Conservation (phyloP, 2,329 filamentous ascomycete genomes). For the Ceratocystis albifundus region DNA sequence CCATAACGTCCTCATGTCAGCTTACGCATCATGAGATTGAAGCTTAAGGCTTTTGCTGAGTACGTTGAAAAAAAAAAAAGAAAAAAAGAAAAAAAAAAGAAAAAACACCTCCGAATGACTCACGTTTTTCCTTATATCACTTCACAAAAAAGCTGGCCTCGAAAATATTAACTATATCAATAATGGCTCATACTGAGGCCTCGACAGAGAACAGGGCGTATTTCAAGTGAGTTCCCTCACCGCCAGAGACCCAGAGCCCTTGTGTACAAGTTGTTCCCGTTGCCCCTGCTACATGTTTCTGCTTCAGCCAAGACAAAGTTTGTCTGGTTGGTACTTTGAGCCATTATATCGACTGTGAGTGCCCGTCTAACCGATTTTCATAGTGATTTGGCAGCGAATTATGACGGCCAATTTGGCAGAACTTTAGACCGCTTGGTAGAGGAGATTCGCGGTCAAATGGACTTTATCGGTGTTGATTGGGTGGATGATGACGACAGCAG, state of each 20-base stretch:
- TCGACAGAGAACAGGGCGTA: conserved; percentile 13
- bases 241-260: background rate
- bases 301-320: background rate
- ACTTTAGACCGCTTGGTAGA: conserved; percentile 43
- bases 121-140: too few species aligned
- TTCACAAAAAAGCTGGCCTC: background rate
- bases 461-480: conserved; percentile 53
- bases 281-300: background rate
- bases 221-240: conserved; percentile 15
- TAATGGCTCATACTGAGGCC: background rate
- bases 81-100: too few species aligned
- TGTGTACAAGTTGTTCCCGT: background rate
- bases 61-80: background rate
- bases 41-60: background rate
- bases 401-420: conserved; percentile 30
- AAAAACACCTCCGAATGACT: too few species aligned
- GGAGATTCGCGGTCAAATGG: conserved; percentile 41
- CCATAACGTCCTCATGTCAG: background rate
- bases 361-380: background rate
- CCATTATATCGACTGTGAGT: too few species aligned
- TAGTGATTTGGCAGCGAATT: conserved; percentile 15
- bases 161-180: background rate
- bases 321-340: background rate
- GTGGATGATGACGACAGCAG: conserved; percentile 34
- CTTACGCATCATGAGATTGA: background rate